Percentiles rank a stretch among this genome's conserved stretches.
Evolutionary conservation across 306 rosid species (phyloP).

Genomic region (Rosa persica): DNA sequence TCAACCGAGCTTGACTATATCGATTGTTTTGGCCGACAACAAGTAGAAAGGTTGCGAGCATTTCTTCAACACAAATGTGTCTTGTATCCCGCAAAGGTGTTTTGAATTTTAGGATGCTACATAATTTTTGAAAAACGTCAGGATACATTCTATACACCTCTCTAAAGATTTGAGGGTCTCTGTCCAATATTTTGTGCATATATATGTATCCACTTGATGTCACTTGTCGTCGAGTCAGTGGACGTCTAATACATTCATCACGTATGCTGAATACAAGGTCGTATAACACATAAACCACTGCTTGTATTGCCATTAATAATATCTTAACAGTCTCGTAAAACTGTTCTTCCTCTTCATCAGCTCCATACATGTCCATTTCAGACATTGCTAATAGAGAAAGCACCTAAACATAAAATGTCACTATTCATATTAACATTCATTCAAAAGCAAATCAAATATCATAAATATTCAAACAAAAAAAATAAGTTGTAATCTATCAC

Average conservation of each 20-base stretch:
- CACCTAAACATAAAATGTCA: not conserved
- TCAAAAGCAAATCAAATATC: not conserved
- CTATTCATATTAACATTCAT: not conserved
- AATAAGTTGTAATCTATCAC: not conserved
- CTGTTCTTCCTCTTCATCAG: not conserved
- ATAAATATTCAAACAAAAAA: not conserved
- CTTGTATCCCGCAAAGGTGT: not conserved
- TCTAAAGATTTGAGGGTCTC: not conserved
- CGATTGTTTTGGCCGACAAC: not conserved
- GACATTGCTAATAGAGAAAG: not conserved
- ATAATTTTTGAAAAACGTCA: too few relatives aligned
- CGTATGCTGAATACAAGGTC: not conserved
- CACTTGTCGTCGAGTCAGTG: not conserved
- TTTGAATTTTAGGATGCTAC: not conserved
- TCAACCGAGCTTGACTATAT: not conserved
- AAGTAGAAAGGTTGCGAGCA: not conserved
- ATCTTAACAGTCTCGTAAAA: not conserved
- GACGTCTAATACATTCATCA: not conserved
- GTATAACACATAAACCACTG: not conserved
- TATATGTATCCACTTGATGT: not conserved
- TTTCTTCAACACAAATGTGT: not conserved
- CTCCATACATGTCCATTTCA: not conserved
- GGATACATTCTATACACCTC: too few relatives aligned
- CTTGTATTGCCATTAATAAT: not conserved
- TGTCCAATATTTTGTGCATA: not conserved